Base-by-base conservation (phyloP, 495 filamentous ascomycete species). In the Penicillium macrosclerotiorum region DNA sequence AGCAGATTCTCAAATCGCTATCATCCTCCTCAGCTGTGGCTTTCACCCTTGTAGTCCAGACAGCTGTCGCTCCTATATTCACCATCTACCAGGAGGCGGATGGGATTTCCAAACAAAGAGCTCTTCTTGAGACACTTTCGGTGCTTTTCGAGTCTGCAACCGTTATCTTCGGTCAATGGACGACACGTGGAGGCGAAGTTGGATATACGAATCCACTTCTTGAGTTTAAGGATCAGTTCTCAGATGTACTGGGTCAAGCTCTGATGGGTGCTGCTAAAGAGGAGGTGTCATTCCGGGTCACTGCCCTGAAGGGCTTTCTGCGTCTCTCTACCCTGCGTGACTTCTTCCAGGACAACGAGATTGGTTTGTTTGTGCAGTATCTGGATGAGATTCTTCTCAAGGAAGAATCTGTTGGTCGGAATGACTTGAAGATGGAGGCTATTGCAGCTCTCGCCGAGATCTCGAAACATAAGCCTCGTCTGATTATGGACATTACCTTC, bases 401-500 rank as follows among this genome's bases (percentile, higher is more conserved):
- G 30, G 78, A 82, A 40, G 71, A 80, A 40, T 68, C 78, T 22
- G 61, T 75, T 45, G 75, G 81, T 34, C 73, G 74, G 39, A 74
- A 78, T 49, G 73, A 84, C 43, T 59, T 84, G 43, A 78, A 80
- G 52, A 76, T 78, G 27, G 76, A 82, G 55, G 81, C 85, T n/a
- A 79, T 89, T 37, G 60, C 73, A 33, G 77, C 78, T 31, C 67
- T 89, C 31, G 72, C 79, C 8, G 76, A 83, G 23, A 76, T 89
- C 37, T 84, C 84, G 6, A 83, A 77, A 48, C 71, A 80, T 39
- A 85, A 83, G 51, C 79, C 84, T 9, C 74, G 75, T n/a, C 59
- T 85, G 18, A 81, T 89, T 14, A 78, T 86, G 63, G 76, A 87
- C 37, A 82, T 83, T 23, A 85, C 84, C 0, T 83, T 89, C 62